Evolutionary conservation across 2,329 filamentous ascomycete species (phyloP).

Genomic region (Clathrospora elynae): DNA sequence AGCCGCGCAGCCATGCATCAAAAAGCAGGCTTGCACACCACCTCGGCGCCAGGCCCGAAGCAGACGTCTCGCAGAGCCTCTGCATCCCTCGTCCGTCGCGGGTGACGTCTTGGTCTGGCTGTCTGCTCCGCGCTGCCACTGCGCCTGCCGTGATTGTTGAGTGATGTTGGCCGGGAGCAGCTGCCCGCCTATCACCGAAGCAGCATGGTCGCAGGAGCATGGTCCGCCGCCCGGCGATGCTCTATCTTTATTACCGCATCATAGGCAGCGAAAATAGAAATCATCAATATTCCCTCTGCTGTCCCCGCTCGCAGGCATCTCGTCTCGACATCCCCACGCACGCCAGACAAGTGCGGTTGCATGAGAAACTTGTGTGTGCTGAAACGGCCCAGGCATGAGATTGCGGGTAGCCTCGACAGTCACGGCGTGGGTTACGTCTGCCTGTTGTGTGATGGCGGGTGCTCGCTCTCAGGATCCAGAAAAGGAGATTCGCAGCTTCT

Average conservation of each 20-base stretch:
- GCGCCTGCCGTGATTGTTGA: slow-evolving; percentile 16
- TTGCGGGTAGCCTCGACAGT: background rate
- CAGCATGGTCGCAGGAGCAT: slow-evolving; percentile 18
- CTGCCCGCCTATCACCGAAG: slow-evolving; percentile 17
- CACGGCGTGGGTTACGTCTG: slow-evolving; percentile 7
- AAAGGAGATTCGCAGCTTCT: slow-evolving; percentile 2
- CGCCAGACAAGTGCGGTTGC: slow-evolving; percentile 10
- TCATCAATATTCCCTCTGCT: background rate
- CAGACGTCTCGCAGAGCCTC: slow-evolving; percentile 10
- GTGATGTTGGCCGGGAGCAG: slow-evolving; percentile 10
- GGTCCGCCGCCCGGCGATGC: no score
- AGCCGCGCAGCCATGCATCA: slow-evolving; percentile 7
- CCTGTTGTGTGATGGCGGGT: slow-evolving; percentile 11
- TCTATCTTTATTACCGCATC: slow-evolving; percentile 26
- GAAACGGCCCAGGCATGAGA: background rate
- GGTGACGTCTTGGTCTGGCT: slow-evolving; percentile 3
- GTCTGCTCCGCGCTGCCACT: slow-evolving; percentile 1
- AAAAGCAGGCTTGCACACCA: slow-evolving; percentile 8
- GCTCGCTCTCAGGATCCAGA: slow-evolving; percentile 7
- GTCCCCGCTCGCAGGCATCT: background rate
- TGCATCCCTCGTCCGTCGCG: background rate
- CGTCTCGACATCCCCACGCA: background rate
- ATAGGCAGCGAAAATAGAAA: slow-evolving; percentile 15
- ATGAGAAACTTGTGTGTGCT: slow-evolving; percentile 11
- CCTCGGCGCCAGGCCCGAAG: slow-evolving; percentile 1